A percentile compares a stretch with the other conserved stretches of the same genome.
These are phyloP conservation scores for Tuber umbilicatum DNA, from an alignment of 495 filamentous ascomycete genomes.

Conservation along the genomic window DNA sequence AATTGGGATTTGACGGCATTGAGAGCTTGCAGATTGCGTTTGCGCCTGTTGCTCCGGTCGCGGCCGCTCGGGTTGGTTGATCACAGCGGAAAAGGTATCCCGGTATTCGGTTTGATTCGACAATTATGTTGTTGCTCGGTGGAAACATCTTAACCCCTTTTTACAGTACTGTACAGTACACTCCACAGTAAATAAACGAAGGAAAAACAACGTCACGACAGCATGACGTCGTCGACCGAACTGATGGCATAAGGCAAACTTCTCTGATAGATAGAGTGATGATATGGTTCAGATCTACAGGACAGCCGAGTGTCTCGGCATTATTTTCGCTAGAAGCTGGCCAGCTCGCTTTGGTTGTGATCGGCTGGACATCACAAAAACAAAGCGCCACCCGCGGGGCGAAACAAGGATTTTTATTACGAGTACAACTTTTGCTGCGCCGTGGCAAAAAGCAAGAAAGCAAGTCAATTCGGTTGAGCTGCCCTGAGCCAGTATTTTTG, in stretches of 20 bases:
- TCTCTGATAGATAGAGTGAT: not conserved
- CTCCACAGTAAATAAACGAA: not conserved
- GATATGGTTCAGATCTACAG: not conserved
- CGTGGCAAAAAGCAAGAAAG: not conserved
- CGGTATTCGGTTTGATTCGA: not conserved
- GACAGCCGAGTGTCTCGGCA: not conserved
- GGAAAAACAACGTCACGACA: not conserved
- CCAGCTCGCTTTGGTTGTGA: not conserved
- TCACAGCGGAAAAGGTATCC: not conserved
- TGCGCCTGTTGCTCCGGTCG: slow-evolving; percentile 49
- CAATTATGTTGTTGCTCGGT: slow-evolving; percentile 10
- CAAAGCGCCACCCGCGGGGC: not conserved
- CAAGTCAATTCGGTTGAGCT: not conserved
- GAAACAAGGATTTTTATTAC: not conserved
- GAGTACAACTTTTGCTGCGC: not conserved
- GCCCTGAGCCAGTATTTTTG: slow-evolving; percentile 8
- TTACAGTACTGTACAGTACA: not conserved
- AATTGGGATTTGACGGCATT: not conserved
- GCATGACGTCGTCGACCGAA: not conserved
- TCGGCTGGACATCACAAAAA: not conserved
- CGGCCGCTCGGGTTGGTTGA: slow-evolving; percentile 39
- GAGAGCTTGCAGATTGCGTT: slow-evolving; percentile 48
- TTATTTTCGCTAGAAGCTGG: not conserved
- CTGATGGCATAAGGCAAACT: not conserved
- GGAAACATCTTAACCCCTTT: not conserved